These are phyloP conservation scores for Kwoniella europaea DNA, from an alignment of 768 basidiomycete species.

Conservation along the genomic window DNA sequence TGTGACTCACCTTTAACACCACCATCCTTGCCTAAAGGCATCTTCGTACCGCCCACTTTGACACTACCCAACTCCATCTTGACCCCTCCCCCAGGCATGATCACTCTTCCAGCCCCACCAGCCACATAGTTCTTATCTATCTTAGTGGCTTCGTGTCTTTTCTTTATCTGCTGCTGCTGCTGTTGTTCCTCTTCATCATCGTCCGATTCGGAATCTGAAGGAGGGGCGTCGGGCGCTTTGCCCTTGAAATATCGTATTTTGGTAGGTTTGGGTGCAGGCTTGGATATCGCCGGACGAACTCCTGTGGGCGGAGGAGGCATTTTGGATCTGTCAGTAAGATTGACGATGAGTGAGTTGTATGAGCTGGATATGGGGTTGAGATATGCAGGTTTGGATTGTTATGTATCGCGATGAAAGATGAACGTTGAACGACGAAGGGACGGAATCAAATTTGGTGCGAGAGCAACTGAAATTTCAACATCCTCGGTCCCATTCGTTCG, in stretches of 20 bases:
- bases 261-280: constrained; percentile 35
- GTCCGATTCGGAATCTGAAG: constrained; percentile 43
- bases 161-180: constrained; percentile 16
- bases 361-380: too few relatives aligned
- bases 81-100: constrained; percentile 33
- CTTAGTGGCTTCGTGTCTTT: constrained; percentile 15
- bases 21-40: constrained; percentile 28
- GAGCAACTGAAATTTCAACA: constrained; percentile 1
- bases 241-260: constrained; percentile 52
- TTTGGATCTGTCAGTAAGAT: neutral
- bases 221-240: constrained; percentile 44
- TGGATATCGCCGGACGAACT: constrained; percentile 1
- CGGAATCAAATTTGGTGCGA: constrained; percentile 4
- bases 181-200: constrained; percentile 37
- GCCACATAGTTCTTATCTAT: constrained; percentile 44
- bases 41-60: constrained; percentile 44
- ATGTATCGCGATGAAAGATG: too few relatives aligned
- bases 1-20: constrained; percentile 19
- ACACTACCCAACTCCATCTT: constrained; percentile 53
- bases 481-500: neutral
- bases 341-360: too few relatives aligned
- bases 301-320: constrained; percentile 15
- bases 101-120: constrained; percentile 54
- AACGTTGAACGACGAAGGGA: neutral
- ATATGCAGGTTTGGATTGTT: too few relatives aligned